phyloP scores from a whole-genome alignment of 805 yeast genomes.

The Starmerella sp. region DNA sequence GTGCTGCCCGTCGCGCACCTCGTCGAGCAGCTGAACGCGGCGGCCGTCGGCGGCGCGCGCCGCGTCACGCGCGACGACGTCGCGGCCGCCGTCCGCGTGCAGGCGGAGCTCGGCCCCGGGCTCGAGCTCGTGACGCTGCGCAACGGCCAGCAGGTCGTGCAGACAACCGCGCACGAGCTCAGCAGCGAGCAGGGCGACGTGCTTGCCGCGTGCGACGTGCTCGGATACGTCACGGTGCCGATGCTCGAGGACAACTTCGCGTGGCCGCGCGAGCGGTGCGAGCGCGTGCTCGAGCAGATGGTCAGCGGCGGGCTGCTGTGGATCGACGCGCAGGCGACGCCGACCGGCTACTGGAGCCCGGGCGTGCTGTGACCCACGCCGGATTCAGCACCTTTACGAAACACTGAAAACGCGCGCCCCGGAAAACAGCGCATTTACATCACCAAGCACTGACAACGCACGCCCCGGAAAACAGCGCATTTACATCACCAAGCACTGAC shows the following conservation, averaged over 20 bases:
- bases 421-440: too few species aligned
- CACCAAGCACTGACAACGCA: too few species aligned
- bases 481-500: neutral
- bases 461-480: too few species aligned
- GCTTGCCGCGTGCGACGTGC: slow-evolving; percentile 60
- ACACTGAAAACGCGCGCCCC: neutral
- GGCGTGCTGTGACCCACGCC: neutral
- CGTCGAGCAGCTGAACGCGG: slow-evolving; percentile 25
- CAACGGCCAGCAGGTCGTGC: slow-evolving; percentile 42
- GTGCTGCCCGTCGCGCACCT: slow-evolving; percentile 53
- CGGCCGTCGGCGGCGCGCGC: neutral
- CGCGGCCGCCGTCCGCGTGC: slow-evolving; percentile 40
- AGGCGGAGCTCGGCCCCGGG: slow-evolving; percentile 58
- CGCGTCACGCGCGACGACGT: slow-evolving; percentile 40
- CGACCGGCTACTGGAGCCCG: slow-evolving; percentile 32
- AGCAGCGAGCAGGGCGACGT: slow-evolving; percentile 59
- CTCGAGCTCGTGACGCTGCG: slow-evolving; percentile 51
- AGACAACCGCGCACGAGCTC: slow-evolving; percentile 52
- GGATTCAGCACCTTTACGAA: too few species aligned
- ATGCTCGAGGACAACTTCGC: slow-evolving; percentile 60
- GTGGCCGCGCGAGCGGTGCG: slow-evolving; percentile 59
- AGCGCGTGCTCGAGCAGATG: slow-evolving; percentile 62
- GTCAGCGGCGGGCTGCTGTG: slow-evolving; percentile 73
- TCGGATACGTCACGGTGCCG: slow-evolving; percentile 61
- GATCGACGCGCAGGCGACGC: slow-evolving; percentile 47